Conservation (phyloP, 495 filamentous ascomycete species). For the Penicillium waksmanii region DNA sequence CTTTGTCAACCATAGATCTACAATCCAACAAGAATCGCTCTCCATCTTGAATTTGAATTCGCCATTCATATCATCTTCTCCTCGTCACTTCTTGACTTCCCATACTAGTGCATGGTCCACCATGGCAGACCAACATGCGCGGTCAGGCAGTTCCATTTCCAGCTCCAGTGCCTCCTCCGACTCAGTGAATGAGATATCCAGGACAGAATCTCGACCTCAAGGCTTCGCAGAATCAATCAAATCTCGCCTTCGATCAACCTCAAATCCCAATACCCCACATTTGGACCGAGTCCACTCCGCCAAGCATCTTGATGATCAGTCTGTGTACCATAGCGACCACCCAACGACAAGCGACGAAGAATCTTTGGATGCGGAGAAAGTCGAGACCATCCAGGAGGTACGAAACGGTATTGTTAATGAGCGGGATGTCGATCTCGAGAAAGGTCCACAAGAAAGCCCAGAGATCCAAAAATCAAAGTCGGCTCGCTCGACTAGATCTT, state of each 20-base stretch:
- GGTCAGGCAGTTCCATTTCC: slow-evolving; percentile 51
- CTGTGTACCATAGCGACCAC: slow-evolving; percentile 39
- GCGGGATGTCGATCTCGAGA: slow-evolving; percentile 37
- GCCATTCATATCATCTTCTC: not conserved
- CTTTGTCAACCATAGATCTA: not conserved
- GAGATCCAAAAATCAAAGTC: slow-evolving; percentile 33
- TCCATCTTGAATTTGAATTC: not conserved
- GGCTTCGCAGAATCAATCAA: slow-evolving; percentile 12
- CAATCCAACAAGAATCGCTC: not conserved
- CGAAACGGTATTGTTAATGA: slow-evolving; percentile 36
- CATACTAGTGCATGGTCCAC: slow-evolving; percentile 1
- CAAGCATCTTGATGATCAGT: slow-evolving; percentile 41
- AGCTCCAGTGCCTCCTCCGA: slow-evolving; percentile 16
- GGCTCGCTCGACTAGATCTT: slow-evolving; percentile 22
- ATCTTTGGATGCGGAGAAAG: slow-evolving; percentile 8
- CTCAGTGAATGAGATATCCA: slow-evolving; percentile 12
- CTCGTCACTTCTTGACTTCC: not conserved
- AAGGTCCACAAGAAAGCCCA: slow-evolving; percentile 10
- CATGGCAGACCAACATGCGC: slow-evolving; percentile 42
- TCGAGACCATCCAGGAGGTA: slow-evolving; percentile 29
- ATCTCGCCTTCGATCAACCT: slow-evolving; percentile 22
- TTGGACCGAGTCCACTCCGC: slow-evolving; percentile 37
- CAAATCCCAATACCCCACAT: slow-evolving; percentile 10
- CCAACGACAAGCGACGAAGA: slow-evolving; percentile 17
- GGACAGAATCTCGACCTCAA: slow-evolving; percentile 7